These are phyloP conservation scores for Lepidium sativum DNA, from an alignment of 345 rosid species.

Conservation along the genomic window DNA sequence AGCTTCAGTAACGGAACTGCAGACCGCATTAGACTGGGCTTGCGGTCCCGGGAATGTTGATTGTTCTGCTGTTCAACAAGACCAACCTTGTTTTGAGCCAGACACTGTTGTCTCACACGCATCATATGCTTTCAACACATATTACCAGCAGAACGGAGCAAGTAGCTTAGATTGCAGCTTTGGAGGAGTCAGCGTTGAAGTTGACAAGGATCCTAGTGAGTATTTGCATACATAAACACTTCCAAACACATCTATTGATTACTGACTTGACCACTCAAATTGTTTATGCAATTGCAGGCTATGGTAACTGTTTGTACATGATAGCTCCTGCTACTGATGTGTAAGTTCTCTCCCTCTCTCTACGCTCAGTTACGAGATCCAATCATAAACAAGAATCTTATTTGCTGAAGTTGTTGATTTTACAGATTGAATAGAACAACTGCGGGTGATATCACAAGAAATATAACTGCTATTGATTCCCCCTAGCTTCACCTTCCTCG, in stretches of 20 bases:
- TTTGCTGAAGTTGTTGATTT: background rate
- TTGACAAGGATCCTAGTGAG: conserved; percentile 90
- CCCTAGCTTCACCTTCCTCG: conserved; percentile 28
- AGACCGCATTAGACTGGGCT: conserved; percentile 84
- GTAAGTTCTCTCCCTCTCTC: conserved; percentile 27
- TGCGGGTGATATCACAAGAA: conserved; percentile 24
- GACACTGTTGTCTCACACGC: conserved; percentile 85
- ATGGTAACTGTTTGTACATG: conserved; percentile 54
- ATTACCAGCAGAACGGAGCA: conserved; percentile 85
- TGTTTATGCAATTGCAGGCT: conserved; percentile 36
- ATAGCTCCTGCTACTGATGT: conserved; percentile 30
- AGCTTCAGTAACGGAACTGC: conserved; percentile 56
- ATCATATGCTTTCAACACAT: conserved; percentile 75
- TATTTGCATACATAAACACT: background rate
- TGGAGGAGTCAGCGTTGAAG: conserved; percentile 67
- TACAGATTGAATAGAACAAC: conserved; percentile 22
- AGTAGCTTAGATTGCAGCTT: conserved; percentile 70
- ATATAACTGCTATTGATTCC: conserved; percentile 28
- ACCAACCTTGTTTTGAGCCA: conserved; percentile 92
- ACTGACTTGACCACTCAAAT: background rate
- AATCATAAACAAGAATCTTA: background rate
- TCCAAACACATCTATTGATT: background rate
- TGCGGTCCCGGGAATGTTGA: conserved; percentile 91
- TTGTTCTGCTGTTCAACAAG: conserved; percentile 82
- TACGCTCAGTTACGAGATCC: background rate